Evolutionary conservation across 768 basidiomycete species (phyloP), one percentile per base, ranked within the genome.

Genomic region (Boletus bicolor): DNA sequence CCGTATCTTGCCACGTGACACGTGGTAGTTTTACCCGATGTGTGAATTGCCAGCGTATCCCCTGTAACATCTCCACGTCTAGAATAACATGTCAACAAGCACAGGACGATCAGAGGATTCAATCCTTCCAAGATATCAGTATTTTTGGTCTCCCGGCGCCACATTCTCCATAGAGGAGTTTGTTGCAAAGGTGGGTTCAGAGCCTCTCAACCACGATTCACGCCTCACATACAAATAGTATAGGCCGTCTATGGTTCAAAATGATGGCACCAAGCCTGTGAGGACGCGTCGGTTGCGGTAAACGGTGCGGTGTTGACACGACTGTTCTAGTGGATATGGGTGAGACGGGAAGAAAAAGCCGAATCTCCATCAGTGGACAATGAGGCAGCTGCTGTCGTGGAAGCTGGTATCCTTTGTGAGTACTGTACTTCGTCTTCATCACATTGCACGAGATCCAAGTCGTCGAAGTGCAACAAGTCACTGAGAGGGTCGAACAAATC

Each of bases 251-350:
- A 85, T 89, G 86, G 84, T 89, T 10, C 82, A 87, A 60, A 82
- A 90, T 64, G 85, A 89, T 55, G 88, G 87, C 5, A 85, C 77
- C 0, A 89, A 88, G 68, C 87, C 87, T 42, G 88, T 89, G 54
- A 66, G 82, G 57, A 52, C 14, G 12, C 24, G 38, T 55, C n/a
- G 1, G 21, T 35, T n/a, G 17, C 5, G 37, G 24, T 21, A 11
- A 42, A 43, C 7, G 30, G 19, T 11, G 30, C 10, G 15, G 4
- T 5, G 9, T 38, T 60, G 12, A 66, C 49, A 1, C 4, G 8
- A 28, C 8, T 11, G 24, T 37, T 49, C 44, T 49, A 88, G 86
- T 90, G 87, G 87, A 78, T 89, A 51, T 89, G 86, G 86, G 82
- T 82, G 14, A 51, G 58, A 45, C 49, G 58, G 12, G 47, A 61